Conservation (phyloP, 176 grass and related monocot species). For the Oryza australiensis region DNA sequence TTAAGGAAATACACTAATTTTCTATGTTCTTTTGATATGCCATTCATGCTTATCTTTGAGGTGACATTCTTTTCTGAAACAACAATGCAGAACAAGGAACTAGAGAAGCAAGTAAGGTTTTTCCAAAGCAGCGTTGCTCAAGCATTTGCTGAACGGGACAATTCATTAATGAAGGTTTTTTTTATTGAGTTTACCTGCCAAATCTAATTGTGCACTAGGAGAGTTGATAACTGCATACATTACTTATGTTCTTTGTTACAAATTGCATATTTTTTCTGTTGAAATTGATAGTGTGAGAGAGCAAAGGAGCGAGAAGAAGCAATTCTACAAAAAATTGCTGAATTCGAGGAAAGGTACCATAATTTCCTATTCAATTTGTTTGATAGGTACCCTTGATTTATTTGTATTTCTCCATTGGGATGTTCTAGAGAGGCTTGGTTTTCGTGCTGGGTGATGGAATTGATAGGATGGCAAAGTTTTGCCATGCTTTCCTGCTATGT, state of each 20-base stretch:
- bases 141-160: slow-evolving; percentile 92
- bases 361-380: slow-evolving; percentile 16
- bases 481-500: not conserved
- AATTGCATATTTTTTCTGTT: slow-evolving; percentile 31
- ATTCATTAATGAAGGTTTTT: slow-evolving; percentile 77
- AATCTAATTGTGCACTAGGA: slow-evolving; percentile 29
- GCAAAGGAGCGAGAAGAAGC: slow-evolving; percentile 84
- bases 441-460: not conserved
- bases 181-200: slow-evolving; percentile 35
- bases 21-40: slow-evolving; percentile 12
- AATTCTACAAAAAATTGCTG: slow-evolving; percentile 49
- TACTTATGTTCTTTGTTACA: slow-evolving; percentile 7
- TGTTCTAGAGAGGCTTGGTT: not conserved
- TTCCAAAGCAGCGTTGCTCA: slow-evolving; percentile 91
- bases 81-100: slow-evolving; percentile 84
- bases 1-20: not conserved
- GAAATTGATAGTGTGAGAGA: slow-evolving; percentile 73
- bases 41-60: not conserved
- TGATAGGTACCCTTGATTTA: slow-evolving; percentile 9
- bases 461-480: slow-evolving; percentile 8
- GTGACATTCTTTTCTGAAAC: slow-evolving; percentile 26
- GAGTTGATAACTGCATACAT: slow-evolving; percentile 14
- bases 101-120: slow-evolving; percentile 92
- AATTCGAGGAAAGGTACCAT: slow-evolving; percentile 73
- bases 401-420: slow-evolving; percentile 3